These are phyloP conservation scores for Quercus robur DNA, from an alignment of 306 rosid genomes.

Conservation along the genomic window DNA sequence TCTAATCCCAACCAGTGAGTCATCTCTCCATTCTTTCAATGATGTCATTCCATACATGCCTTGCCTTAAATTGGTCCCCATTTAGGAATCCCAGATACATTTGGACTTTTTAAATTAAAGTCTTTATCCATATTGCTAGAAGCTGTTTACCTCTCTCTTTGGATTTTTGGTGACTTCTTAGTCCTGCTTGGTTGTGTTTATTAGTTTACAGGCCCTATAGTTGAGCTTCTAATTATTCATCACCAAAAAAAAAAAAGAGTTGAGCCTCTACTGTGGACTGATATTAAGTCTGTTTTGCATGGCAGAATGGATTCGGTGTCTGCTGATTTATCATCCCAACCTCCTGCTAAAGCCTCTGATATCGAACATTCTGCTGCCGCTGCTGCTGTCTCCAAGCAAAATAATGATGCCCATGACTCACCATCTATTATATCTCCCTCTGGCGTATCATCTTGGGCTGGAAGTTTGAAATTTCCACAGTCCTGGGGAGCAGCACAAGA, in stretches of 20 bases:
- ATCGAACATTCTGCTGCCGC: constrained; percentile 29
- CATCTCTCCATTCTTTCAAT: too few species aligned
- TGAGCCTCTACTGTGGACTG: not conserved
- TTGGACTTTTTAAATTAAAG: not conserved
- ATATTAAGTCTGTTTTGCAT: not conserved
- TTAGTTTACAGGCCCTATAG: not conserved
- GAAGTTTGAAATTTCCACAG: constrained; percentile 38
- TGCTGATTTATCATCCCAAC: constrained; percentile 27
- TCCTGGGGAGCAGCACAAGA: constrained; percentile 36
- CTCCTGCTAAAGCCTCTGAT: constrained; percentile 27
- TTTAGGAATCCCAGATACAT: too few species aligned
- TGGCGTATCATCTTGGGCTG: constrained; percentile 52
- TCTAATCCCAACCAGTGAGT: too few species aligned
- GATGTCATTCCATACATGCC: too few species aligned
- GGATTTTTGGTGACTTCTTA: not conserved
- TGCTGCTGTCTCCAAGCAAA: constrained; percentile 31
- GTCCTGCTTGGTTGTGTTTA: not conserved
- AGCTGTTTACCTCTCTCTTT: not conserved
- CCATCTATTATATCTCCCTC: constrained; percentile 27
- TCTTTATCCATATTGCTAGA: not conserved
- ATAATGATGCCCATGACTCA: constrained; percentile 22
- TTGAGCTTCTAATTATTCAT: not conserved
- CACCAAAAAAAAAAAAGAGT: not conserved
- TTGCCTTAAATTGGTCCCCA: too few species aligned
- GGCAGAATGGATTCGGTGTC: constrained; percentile 35